Evolutionary conservation across 108 stramenopile genomes (phyloP), one percentile per base, ranked within the genome.

Genomic region (Hondaea fermentalgiana): DNA sequence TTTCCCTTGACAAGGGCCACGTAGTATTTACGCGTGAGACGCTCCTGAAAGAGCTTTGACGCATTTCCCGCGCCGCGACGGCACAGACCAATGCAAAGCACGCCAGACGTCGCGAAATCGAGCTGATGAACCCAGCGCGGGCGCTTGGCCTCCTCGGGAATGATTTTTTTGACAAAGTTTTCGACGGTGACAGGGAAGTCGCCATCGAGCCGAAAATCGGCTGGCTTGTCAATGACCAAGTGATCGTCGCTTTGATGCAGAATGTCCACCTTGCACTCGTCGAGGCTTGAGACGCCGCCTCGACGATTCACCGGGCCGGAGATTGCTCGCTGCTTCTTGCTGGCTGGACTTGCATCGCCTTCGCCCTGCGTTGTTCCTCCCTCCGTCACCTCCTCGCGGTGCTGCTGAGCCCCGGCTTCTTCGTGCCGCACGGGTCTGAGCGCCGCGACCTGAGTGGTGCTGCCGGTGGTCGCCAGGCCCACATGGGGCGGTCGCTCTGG

Each of bases 71-170:
- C 90, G 43, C 25, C 88, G 25, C 29, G 29, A 5, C 90, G 8
- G 60, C 29, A 42, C 12, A 90, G 58, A 6, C 90, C 90, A 14
- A 90, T 42, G 51, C 88, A 88, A 45, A 90, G 88, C 45, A 90
- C 83, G 43, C 90, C 90, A 5, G 90, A 90, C 5, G 90, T 90
- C 6, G 90, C 90, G 45, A 88, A 90, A 29, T 90, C 90, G 29
- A 90, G 58, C 55, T 88, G 88, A 51, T 90, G 90, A 19, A 90
- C 49, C 90, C 87, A 88, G 10, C 72, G 71, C 12, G 72, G 29
- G 10, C 64, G 14, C 17, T 90, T 23, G 14, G 19, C 44, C 45
- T 19, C 44, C 5, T 53, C 87, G 17, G 43, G 23, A 44, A 47
- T 51, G 47, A 72, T 0, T 2, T 42, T 71, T 23, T 88, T 47